These are phyloP conservation scores for Phaseolus lunatus DNA, from an alignment of 306 rosid species.

Conservation along the genomic window DNA sequence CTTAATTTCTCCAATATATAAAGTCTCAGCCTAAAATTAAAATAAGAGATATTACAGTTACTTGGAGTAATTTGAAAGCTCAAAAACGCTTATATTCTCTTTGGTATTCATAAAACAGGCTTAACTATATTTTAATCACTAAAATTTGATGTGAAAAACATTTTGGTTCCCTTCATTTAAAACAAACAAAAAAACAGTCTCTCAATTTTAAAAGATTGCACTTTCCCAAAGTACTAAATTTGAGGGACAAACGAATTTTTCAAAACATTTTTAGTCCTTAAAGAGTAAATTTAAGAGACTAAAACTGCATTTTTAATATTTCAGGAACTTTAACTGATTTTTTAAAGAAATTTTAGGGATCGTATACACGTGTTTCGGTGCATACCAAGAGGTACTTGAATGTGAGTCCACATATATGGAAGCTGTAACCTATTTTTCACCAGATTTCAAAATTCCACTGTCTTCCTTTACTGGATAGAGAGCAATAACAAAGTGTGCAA, in stretches of 20 bases:
- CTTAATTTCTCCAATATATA: slow-evolving; percentile 18
- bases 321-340: no score
- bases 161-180: no score
- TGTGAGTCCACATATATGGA: background rate
- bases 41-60: slow-evolving; percentile 1
- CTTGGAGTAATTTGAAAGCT: slow-evolving; percentile 1
- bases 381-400: background rate
- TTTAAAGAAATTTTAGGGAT: no score
- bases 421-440: slow-evolving; percentile 20
- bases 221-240: no score
- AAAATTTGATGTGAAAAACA: no score
- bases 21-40: slow-evolving; percentile 5
- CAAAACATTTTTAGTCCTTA: no score
- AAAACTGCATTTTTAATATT: no score
- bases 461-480: slow-evolving; percentile 5
- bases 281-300: no score
- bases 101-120: background rate
- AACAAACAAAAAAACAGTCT: no score
- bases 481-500: background rate
- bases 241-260: no score
- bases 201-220: no score
- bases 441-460: slow-evolving; percentile 9
- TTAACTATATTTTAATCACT: no score
- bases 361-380: background rate
- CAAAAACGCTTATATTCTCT: slow-evolving; percentile 20